Conservation (phyloP, 2,329 filamentous ascomycete species). For the Fusarium newnesense region DNA sequence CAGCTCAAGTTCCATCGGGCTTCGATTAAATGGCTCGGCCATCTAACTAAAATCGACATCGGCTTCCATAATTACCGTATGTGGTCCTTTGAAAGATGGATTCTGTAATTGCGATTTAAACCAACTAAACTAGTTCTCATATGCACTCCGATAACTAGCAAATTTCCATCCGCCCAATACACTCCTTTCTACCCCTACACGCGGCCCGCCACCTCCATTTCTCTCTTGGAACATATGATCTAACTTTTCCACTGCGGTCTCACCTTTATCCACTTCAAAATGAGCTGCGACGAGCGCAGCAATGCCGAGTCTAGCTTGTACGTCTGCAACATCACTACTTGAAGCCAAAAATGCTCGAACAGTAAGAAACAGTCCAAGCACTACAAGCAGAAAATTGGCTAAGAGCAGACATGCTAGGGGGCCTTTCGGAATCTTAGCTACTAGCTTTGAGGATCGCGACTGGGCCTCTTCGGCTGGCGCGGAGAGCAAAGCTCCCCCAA, state of each 20-base stretch:
- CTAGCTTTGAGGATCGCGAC: neutral
- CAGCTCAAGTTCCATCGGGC: neutral
- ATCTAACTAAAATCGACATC: no score
- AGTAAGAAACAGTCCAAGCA: neutral
- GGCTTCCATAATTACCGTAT: no score
- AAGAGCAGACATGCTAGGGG: neutral
- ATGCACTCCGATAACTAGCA: rapidly evolving
- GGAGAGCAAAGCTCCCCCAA: neutral
- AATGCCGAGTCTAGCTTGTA: neutral
- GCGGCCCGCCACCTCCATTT: neutral
- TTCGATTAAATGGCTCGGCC: no score
- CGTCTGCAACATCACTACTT: neutral
- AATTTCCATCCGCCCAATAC: neutral
- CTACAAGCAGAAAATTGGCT: neutral
- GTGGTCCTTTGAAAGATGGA: no score
- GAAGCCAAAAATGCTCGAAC: neutral
- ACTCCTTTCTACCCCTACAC: neutral
- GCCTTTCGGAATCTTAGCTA: neutral
- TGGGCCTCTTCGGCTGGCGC: neutral
- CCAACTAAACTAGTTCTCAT: neutral
- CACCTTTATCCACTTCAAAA: neutral
- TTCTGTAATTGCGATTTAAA: neutral
- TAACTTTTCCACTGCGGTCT: neutral
- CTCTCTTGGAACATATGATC: neutral
- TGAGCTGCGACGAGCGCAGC: neutral